A percentile compares a stretch with the other conserved stretches of the same genome.
These are phyloP conservation scores for Epichloe baconii DNA, from an alignment of 2,329 filamentous ascomycete species.

Conservation along the genomic window DNA sequence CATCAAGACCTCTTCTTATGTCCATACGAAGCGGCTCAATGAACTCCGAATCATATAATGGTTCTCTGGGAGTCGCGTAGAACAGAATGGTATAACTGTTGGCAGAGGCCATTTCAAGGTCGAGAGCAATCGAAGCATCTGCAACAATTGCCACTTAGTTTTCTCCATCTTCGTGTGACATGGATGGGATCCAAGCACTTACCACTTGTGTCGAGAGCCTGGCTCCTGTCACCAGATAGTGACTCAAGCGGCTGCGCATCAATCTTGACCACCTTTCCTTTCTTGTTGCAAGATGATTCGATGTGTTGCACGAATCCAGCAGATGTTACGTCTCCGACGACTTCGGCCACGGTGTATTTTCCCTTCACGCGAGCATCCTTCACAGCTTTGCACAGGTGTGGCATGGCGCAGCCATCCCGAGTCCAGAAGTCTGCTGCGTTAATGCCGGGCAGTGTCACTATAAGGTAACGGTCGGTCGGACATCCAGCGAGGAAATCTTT, in stretches of 20 bases:
- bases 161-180: background rate
- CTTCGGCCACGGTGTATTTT: constrained; percentile 41
- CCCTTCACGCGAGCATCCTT: constrained; percentile 21
- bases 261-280: constrained; percentile 24
- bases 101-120: constrained; percentile 25
- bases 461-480: constrained; percentile 61
- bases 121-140: constrained; percentile 40
- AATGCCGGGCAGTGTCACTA: constrained; percentile 66
- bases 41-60: constrained; percentile 53
- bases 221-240: constrained; percentile 29
- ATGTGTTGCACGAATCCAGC: constrained; percentile 32
- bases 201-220: constrained; percentile 36
- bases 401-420: constrained; percentile 35
- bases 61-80: constrained; percentile 46
- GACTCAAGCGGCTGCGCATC: constrained; percentile 28
- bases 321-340: constrained; percentile 35
- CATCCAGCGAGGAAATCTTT: constrained; percentile 49
- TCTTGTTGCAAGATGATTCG: constrained; percentile 29
- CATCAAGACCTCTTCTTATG: constrained; percentile 48
- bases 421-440: constrained; percentile 54
- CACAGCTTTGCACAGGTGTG: constrained; percentile 35
- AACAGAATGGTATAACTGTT: constrained; percentile 64
- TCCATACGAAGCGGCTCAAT: constrained; percentile 54
- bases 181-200: constrained; percentile 8
- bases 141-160: background rate